Conservation (phyloP, 352 stramenopile species). For the Paralagenidium karlingii region DNA sequence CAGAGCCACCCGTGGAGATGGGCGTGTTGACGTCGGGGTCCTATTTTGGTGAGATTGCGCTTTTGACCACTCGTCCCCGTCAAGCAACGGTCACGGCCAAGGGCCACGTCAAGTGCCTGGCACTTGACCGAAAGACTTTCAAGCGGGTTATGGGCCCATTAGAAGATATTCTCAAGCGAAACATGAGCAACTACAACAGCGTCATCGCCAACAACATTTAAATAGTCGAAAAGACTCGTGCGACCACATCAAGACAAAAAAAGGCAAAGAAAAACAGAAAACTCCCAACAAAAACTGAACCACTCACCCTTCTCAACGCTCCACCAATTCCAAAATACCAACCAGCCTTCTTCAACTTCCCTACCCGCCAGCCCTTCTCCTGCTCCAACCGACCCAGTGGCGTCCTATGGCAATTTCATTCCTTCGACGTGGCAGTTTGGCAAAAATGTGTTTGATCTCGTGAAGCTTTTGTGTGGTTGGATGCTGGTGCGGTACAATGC, state of each 20-base stretch:
- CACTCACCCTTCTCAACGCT: too few species aligned
- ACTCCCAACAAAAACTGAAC: not conserved
- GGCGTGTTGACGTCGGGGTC: constrained; percentile 83
- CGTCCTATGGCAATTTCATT: too few species aligned
- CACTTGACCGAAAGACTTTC: constrained; percentile 84
- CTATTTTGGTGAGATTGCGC: constrained; percentile 89
- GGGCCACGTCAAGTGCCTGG: constrained; percentile 68
- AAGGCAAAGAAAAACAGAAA: not conserved
- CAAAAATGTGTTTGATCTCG: too few species aligned
- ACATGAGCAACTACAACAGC: constrained; percentile 86
- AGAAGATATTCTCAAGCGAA: constrained; percentile 65
- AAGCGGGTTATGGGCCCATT: constrained; percentile 78
- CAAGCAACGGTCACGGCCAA: constrained; percentile 84
- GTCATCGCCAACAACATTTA: constrained; percentile 86
- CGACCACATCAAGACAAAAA: too few species aligned
- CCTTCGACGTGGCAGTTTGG: too few species aligned
- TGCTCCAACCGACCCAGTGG: too few species aligned
- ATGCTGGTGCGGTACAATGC: not conserved
- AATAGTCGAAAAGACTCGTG: too few species aligned
- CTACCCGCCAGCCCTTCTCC: too few species aligned
- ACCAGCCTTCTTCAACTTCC: too few species aligned
- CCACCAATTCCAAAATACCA: too few species aligned
- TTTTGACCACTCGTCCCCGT: constrained; percentile 77
- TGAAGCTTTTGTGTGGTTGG: too few species aligned
- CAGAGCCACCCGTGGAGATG: constrained; percentile 63